Evolutionary conservation across 257 asterid species (phyloP), one percentile per base, ranked within the genome.

Genomic region (Henckelia pumila): DNA sequence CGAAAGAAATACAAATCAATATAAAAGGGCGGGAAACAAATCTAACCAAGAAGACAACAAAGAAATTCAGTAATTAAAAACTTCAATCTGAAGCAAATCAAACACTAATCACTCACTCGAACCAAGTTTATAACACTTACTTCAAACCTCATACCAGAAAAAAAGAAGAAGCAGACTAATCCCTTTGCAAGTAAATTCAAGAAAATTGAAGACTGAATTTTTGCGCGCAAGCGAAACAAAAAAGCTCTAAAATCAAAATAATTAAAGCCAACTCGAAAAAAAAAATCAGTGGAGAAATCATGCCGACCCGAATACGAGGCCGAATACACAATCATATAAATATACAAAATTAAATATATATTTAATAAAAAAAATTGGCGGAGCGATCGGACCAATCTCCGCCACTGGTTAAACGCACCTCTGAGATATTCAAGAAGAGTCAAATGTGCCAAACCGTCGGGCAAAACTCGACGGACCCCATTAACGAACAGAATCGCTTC

Each of bases 371-470:
- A n/a, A n/a, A n/a, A n/a, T n/a, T n/a, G n/a, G 47, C 5, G 47
- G 16, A 4, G 47, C 16, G 17, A 35, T 35, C 47, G 16, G 47
- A 0, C 47, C 47, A 35, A 35, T 14, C 47, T 35, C 47, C 47
- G 4, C 16, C 47, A 9, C 47, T 35, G 14, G 16, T 35, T 35
- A 10, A 8, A 8, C 66, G 7, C 59, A 93, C 99, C 99, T 81
- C 97, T 77, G 69, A 93, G 97, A 78, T 90, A 90, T 68, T 93
- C 99, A 49, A 93, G 97, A 47, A 93, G 96, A 75, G 97, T 93
- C 56, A 85, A 37, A 73, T 93, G 92, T 58, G 97, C 97, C 72
- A 88, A 80, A 4, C 97, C 97, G 79, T 93, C 95, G 30, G 95
- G 91, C 80, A 93, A 80, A 71, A 88, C 83, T 70, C 89, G 80